Evolutionary conservation across 1,284 basidiomycete genomes (phyloP).

Genomic region (Boletellus deceptivus): DNA sequence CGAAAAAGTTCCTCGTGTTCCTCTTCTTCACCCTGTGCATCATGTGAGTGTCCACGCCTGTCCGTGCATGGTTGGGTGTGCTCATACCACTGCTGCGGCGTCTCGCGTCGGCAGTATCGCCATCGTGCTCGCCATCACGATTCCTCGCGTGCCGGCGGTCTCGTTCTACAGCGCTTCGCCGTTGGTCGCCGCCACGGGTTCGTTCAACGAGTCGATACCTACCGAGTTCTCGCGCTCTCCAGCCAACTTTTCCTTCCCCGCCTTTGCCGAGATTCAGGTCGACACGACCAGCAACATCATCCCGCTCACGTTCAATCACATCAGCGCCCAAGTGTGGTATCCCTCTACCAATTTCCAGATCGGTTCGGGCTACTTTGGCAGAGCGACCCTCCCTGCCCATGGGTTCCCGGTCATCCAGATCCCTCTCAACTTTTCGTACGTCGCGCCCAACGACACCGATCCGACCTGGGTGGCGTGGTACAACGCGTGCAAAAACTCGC

Average conservation of each 20-base stretch:
- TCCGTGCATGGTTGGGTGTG: background rate
- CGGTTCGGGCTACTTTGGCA: conserved; percentile 60
- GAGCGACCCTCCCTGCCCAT: conserved; percentile 61
- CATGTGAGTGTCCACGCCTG: conserved; percentile 49
- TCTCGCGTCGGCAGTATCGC: conserved; percentile 49
- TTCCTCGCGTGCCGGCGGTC: conserved; percentile 78
- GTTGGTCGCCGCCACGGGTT: conserved; percentile 55
- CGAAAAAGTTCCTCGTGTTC: conserved; percentile 66
- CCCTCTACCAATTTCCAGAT: conserved; percentile 60
- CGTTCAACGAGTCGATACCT: conserved; percentile 53
- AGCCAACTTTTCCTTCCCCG: conserved; percentile 85
- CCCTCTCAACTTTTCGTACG: conserved; percentile 79
- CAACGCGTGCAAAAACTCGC: conserved; percentile 69
- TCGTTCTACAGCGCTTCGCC: conserved; percentile 58
- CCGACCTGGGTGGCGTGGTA: conserved; percentile 82
- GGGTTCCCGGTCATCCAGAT: conserved; percentile 58
- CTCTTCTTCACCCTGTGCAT: conserved; percentile 59
- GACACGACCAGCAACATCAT: conserved; percentile 72
- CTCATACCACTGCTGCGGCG: conserved; percentile 10
- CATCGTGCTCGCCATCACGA: conserved; percentile 68
- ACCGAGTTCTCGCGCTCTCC: conserved; percentile 68
- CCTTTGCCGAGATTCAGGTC: conserved; percentile 66
- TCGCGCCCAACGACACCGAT: conserved; percentile 79
- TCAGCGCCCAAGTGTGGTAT: conserved; percentile 68
- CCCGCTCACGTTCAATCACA: conserved; percentile 66